These are phyloP conservation scores for Diutina scorzettiae DNA, from an alignment of 1,139 yeast genomes.

Conservation along the genomic window DNA sequence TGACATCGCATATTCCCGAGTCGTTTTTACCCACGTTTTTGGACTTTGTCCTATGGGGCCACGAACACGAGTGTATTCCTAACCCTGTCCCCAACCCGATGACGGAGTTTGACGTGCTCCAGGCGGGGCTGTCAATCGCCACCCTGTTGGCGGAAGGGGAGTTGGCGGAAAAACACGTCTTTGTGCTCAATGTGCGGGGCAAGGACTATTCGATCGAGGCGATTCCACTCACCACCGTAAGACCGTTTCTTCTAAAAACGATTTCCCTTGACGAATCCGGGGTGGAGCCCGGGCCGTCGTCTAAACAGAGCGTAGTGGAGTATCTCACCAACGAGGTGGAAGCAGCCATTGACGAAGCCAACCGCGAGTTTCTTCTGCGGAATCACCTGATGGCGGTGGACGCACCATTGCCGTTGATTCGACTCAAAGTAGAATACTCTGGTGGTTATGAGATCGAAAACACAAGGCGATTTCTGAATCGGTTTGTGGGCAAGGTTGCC, in stretches of 20 bases:
- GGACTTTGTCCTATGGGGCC: conserved; percentile 90
- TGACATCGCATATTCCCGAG: conserved; percentile 78
- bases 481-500: conserved; percentile 86
- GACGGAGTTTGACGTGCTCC: conserved; percentile 67
- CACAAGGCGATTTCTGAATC: conserved; percentile 76
- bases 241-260: conserved; percentile 75
- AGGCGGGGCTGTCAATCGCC: conserved; percentile 92
- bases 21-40: conserved; percentile 68
- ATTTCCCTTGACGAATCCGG: conserved; percentile 43
- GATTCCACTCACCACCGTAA: conserved; percentile 54
- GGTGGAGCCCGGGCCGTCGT: conserved; percentile 52
- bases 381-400: conserved; percentile 12
- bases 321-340: conserved; percentile 50
- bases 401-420: conserved; percentile 61
- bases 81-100: conserved; percentile 54
- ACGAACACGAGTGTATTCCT: conserved; percentile 90
- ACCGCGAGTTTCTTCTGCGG: conserved; percentile 9
- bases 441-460: conserved; percentile 91
- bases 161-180: conserved; percentile 61
- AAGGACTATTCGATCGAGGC: conserved; percentile 52
- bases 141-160: conserved; percentile 87
- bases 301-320: conserved; percentile 61
- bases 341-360: conserved; percentile 32
- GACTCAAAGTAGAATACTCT: conserved; percentile 72
- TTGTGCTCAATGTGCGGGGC: conserved; percentile 52